Evolutionary conservation across 306 rosid genomes (phyloP).

Genomic region (Gastrolobium villosum): DNA sequence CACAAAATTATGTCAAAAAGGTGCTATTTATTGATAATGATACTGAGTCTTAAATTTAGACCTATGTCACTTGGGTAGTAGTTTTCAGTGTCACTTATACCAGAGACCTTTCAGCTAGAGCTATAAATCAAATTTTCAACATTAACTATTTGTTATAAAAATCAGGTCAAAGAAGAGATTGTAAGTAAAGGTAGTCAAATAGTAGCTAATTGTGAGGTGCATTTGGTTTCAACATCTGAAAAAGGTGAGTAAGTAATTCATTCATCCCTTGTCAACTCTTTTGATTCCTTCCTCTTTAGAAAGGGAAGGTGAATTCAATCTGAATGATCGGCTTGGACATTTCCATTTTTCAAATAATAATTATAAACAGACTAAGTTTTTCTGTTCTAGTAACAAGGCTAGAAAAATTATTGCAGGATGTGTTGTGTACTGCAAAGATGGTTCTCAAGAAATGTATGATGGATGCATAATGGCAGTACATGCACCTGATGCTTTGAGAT

Average conservation of each 20-base stretch:
- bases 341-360: background rate
- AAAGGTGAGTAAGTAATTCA: conserved; percentile 56
- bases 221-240: conserved; percentile 62
- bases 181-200: conserved; percentile 69
- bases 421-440: conserved; percentile 62
- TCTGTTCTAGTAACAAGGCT: background rate
- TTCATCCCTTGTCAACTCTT: conserved; percentile 14
- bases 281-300: conserved; percentile 9
- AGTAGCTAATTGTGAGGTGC: conserved; percentile 65
- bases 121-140: conserved; percentile 1
- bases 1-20: conserved; percentile 76
- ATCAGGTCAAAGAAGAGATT: conserved; percentile 79
- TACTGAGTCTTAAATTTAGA: background rate
- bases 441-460: conserved; percentile 65
- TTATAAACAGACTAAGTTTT: background rate
- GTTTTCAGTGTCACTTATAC: background rate
- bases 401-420: conserved; percentile 65
- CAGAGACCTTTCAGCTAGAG: background rate
- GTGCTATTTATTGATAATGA: conserved; percentile 45
- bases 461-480: conserved; percentile 82
- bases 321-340: background rate
- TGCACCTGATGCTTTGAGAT: conserved; percentile 83
- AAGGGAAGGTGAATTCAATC: conserved; percentile 17
- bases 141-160: conserved; percentile 24
- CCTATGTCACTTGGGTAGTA: background rate